These are phyloP conservation scores for Myxozyma lipomycoides DNA, from an alignment of 805 yeast species.

Conservation along the genomic window DNA sequence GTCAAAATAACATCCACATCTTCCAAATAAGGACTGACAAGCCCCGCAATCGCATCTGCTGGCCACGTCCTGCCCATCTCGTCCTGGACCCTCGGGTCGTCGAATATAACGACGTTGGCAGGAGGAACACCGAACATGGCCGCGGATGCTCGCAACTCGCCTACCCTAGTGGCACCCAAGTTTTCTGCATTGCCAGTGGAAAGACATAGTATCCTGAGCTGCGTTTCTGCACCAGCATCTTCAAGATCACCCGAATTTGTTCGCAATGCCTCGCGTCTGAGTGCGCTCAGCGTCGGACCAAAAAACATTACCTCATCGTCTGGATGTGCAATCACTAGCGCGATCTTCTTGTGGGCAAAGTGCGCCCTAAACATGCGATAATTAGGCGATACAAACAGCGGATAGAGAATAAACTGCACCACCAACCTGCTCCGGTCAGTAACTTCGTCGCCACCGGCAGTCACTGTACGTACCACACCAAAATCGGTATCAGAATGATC, in stretches of 20 bases:
- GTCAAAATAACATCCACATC: slow-evolving; percentile 53
- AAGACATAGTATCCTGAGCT: slow-evolving; percentile 36
- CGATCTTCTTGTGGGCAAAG: slow-evolving; percentile 16
- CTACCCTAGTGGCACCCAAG: slow-evolving; percentile 57
- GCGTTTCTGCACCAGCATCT: not conserved
- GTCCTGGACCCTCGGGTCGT: slow-evolving; percentile 57
- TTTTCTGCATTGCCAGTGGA: slow-evolving; percentile 77
- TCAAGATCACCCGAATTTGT: slow-evolving; percentile 3
- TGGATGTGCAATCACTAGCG: slow-evolving; percentile 82
- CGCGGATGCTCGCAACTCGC: slow-evolving; percentile 58
- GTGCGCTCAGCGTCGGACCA: slow-evolving; percentile 65
- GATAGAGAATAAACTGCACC: slow-evolving; percentile 4
- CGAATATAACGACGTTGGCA: slow-evolving; percentile 45
- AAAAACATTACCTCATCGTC: slow-evolving; percentile 99
- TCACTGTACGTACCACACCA: slow-evolving; percentile 4
- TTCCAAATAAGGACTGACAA: slow-evolving; percentile 37
- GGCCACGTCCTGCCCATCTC: slow-evolving; percentile 70
- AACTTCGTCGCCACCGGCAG: not conserved
- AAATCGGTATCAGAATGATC: not conserved
- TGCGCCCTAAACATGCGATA: slow-evolving; percentile 4
- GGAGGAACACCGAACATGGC: slow-evolving; percentile 48
- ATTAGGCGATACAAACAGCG: slow-evolving; percentile 4
- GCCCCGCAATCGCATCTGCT: slow-evolving; percentile 39
- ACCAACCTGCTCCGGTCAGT: not conserved
- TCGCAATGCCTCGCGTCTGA: slow-evolving; percentile 31